These are phyloP conservation scores for Chlamydomonas eustigma DNA, from an alignment of 139 green algal genomes.

Conservation along the genomic window DNA sequence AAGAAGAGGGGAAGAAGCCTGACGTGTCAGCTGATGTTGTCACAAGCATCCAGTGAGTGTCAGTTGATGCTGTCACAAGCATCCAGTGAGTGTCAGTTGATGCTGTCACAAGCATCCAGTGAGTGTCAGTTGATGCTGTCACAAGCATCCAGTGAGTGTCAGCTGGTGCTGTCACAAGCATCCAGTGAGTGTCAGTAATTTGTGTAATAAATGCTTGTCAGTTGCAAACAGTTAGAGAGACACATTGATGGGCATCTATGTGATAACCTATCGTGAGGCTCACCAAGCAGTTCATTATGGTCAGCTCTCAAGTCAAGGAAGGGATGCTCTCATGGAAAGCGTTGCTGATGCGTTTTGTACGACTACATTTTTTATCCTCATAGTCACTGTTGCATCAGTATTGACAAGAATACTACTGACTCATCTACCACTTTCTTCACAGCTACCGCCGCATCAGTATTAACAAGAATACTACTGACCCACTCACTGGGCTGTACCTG, in stretches of 20 bases:
- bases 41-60: slow-evolving; percentile 16
- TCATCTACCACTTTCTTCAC: slow-evolving; percentile 24
- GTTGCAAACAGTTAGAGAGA: no score
- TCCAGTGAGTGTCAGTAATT: no score
- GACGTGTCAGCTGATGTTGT: not conserved
- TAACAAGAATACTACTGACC: slow-evolving; percentile 40
- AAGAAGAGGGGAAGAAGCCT: not conserved
- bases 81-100: no score
- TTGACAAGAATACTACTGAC: slow-evolving; percentile 39
- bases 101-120: no score
- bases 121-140: no score
- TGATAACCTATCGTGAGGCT: no score
- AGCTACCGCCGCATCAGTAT: slow-evolving; percentile 33
- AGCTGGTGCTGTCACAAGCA: no score
- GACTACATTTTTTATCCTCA: not conserved
- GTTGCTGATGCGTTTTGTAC: not conserved
- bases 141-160: no score
- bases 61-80: no score
- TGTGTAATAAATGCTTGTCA: no score
- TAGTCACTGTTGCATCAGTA: slow-evolving; percentile 30
- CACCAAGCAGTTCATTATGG: no score
- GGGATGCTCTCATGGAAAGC: not conserved
- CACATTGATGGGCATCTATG: no score
- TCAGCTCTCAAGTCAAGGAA: not conserved
- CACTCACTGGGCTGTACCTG: slow-evolving; percentile 72